These are phyloP conservation scores for Blastobotrys mokoenaii DNA, from an alignment of 805 yeast genomes.

Conservation along the genomic window DNA sequence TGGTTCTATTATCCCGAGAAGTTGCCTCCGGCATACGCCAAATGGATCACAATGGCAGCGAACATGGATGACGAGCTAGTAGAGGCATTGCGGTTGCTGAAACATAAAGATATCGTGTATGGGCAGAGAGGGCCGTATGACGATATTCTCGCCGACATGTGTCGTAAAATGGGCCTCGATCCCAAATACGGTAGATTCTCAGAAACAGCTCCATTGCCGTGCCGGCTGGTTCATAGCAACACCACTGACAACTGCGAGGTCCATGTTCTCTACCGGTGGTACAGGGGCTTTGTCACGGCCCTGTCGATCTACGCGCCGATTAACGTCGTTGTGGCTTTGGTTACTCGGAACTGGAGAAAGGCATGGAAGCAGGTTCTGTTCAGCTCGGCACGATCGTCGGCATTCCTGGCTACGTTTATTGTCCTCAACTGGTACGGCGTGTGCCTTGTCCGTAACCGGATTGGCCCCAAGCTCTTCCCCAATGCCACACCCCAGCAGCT, in stretches of 20 bases:
- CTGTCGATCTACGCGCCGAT: conserved; percentile 35
- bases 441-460: conserved; percentile 35
- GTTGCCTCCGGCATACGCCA: conserved; percentile 37
- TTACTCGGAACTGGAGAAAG: conserved; percentile 14
- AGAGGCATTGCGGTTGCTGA: conserved; percentile 28
- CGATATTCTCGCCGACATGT: conserved; percentile 28
- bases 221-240: conserved; percentile 36
- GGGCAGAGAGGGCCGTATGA: conserved; percentile 29
- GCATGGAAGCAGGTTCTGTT: conserved; percentile 16
- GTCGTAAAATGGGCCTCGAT: conserved; percentile 30
- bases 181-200: conserved; percentile 28
- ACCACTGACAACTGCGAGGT: conserved; percentile 34
- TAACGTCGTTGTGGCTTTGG: conserved; percentile 29
- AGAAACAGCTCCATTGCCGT: conserved; percentile 30
- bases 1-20: conserved; percentile 31
- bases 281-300: conserved; percentile 36
- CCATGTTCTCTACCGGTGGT: conserved; percentile 40
- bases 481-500: conserved; percentile 27
- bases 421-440: conserved; percentile 40
- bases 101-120: conserved; percentile 28
- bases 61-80: conserved; percentile 37
- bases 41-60: conserved; percentile 44
- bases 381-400: conserved; percentile 34
- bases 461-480: conserved; percentile 35
- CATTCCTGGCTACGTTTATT: conserved; percentile 37